A percentile compares a stretch with the other conserved stretches of the same genome.
These are phyloP conservation scores for Trifolium subterraneum DNA, from an alignment of 306 rosid species.

Conservation along the genomic window DNA sequence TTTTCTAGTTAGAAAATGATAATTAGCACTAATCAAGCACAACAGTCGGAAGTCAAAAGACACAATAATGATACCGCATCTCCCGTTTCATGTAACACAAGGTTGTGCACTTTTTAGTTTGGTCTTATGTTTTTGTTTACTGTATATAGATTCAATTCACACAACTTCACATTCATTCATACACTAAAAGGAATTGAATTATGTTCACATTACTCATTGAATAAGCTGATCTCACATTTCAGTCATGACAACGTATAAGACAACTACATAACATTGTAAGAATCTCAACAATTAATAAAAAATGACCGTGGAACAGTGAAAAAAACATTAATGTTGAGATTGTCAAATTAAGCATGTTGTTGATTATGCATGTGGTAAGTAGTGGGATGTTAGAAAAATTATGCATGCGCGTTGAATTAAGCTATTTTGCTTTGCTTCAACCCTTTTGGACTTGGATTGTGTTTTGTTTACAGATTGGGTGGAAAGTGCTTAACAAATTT, in stretches of 20 bases:
- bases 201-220: conserved; percentile 16
- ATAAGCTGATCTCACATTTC: conserved; percentile 10
- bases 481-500: conserved; percentile 6
- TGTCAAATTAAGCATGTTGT: not conserved
- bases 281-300: not conserved
- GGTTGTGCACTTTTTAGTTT: not conserved
- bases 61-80: not conserved
- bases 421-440: not conserved
- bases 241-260: conserved; percentile 7
- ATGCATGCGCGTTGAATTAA: conserved; percentile 10
- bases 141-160: conserved; percentile 8
- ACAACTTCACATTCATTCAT: not conserved
- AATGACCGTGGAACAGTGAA: not conserved
- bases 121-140: not conserved
- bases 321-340: not conserved
- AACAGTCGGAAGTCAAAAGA: not conserved
- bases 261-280: not conserved
- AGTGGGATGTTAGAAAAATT: conserved; percentile 4
- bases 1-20: no score
- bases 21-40: no score
- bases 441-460: conserved; percentile 3
- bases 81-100: not conserved
- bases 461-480: conserved; percentile 7
- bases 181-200: not conserved
- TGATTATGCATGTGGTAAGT: conserved; percentile 7